Percentiles rank a stretch among this genome's conserved stretches.
Evolutionary conservation across 129 eudicot genomes (phyloP).

Genomic region (Centrapalus pauciflorus): DNA sequence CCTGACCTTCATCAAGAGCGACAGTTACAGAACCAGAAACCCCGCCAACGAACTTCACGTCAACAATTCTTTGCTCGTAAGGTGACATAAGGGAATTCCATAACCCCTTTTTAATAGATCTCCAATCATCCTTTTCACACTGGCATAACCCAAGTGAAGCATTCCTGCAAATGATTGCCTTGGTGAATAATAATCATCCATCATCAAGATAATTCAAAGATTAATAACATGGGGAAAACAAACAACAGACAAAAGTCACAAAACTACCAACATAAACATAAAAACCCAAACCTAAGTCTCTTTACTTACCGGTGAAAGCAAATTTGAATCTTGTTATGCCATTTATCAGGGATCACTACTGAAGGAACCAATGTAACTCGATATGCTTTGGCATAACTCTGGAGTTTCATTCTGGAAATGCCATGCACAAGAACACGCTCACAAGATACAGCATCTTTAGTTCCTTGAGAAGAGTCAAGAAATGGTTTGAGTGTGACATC

Average conservation of each 20-base stretch:
- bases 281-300: too few species aligned
- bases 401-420: constrained; percentile 58
- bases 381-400: constrained; percentile 56
- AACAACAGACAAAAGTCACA: too few species aligned
- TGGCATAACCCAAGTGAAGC: constrained; percentile 68
- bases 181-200: neutral
- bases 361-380: constrained; percentile 63
- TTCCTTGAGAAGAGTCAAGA: constrained; percentile 15
- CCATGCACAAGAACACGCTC: constrained; percentile 59
- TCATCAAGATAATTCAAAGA: neutral
- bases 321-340: constrained; percentile 55
- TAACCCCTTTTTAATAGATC: constrained; percentile 49
- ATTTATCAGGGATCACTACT: constrained; percentile 53
- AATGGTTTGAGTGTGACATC: constrained; percentile 33
- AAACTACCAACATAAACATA: neutral
- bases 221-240: neutral
- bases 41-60: constrained; percentile 63
- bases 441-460: constrained; percentile 46
- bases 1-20: constrained; percentile 66
- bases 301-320: constrained; percentile 67
- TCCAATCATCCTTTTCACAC: constrained; percentile 78
- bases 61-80: constrained; percentile 63
- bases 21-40: constrained; percentile 64
- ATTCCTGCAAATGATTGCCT: constrained; percentile 45
- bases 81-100: constrained; percentile 76